Conservation (phyloP, 2,329 filamentous ascomycete genomes). For the Tympanopsis confertula region DNA sequence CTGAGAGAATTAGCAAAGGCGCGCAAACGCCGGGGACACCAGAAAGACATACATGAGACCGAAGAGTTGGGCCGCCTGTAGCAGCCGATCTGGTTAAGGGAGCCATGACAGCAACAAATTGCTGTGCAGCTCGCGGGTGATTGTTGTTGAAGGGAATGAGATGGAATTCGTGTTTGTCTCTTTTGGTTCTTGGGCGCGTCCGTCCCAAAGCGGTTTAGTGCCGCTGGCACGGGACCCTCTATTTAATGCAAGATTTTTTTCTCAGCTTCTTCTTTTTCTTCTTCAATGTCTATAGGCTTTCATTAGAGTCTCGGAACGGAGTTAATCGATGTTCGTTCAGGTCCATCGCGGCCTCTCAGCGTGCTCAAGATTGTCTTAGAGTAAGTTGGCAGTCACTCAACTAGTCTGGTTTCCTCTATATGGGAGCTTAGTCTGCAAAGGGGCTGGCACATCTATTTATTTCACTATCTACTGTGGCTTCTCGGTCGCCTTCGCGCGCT, state of each 20-base stretch:
- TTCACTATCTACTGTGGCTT: not conserved
- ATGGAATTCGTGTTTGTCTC: too few relatives aligned
- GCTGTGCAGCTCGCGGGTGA: too few relatives aligned
- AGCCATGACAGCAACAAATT: conserved; percentile 1
- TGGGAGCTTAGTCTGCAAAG: conserved; percentile 1
- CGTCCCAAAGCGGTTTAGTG: too few relatives aligned
- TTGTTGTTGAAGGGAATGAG: too few relatives aligned
- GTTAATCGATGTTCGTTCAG: conserved; percentile 49
- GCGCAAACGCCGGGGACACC: too few relatives aligned
- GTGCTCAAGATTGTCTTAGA: conserved; percentile 61
- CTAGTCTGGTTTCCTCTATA: not conserved
- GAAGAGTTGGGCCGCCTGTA: too few relatives aligned
- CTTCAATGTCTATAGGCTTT: conserved; percentile 43
- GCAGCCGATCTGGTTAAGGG: too few relatives aligned
- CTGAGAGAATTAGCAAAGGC: too few relatives aligned
- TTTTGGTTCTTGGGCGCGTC: too few relatives aligned
- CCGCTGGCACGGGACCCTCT: too few relatives aligned
- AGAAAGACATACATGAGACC: too few relatives aligned
- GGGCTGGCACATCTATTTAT: not conserved
- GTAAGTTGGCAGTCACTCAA: conserved; percentile 35
- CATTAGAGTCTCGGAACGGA: conserved; percentile 60
- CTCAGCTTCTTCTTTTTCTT: conserved; percentile 26
- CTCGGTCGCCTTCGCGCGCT: conserved; percentile 32
- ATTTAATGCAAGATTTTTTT: conserved; percentile 8
- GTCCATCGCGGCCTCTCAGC: conserved; percentile 41